phyloP scores from a whole-genome alignment of 495 filamentous ascomycete species.

The Ascobolus immersus region DNA sequence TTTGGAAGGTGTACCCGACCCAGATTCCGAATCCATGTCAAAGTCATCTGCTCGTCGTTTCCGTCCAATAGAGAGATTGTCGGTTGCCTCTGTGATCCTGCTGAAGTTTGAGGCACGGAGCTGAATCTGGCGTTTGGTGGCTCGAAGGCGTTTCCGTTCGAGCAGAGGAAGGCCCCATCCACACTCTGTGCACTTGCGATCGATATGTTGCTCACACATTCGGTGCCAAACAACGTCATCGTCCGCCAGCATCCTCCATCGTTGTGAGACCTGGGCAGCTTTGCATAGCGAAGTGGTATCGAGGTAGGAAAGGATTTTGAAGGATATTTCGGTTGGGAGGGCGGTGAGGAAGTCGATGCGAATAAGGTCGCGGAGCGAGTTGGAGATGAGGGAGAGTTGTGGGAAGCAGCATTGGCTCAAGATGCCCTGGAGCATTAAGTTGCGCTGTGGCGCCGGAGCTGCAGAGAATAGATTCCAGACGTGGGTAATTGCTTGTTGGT shows the following conservation, averaged over 20 bases:
- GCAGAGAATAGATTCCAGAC: constrained; percentile 96
- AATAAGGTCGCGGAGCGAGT: constrained; percentile 67
- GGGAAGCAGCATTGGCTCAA: constrained; percentile 91
- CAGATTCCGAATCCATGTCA: constrained; percentile 4
- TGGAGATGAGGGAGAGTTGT: constrained; percentile 74
- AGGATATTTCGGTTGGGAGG: constrained; percentile 68
- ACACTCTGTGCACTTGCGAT: constrained; percentile 87
- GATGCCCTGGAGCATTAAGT: constrained; percentile 85
- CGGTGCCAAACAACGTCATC: constrained; percentile 96
- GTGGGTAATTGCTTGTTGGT: constrained; percentile 82
- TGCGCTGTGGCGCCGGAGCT: constrained; percentile 73
- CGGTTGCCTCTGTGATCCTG: constrained; percentile 10
- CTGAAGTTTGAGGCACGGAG: constrained; percentile 31
- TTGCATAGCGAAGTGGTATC: constrained; percentile 94
- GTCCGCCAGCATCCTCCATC: constrained; percentile 70
- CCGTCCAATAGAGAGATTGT: constrained; percentile 12
- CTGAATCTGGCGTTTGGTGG: constrained; percentile 67
- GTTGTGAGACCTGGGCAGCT: constrained; percentile 75
- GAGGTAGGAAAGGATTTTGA: constrained; percentile 76
- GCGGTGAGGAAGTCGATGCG: constrained; percentile 86
- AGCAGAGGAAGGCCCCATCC: constrained; percentile 82
- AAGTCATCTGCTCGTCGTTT: constrained; percentile 18
- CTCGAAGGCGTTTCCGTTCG: constrained; percentile 65
- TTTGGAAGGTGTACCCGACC: constrained; percentile 4
- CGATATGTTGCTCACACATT: constrained; percentile 98